Conservation (phyloP, 164 flowering plant genomes). For the Protea cynaroides region DNA sequence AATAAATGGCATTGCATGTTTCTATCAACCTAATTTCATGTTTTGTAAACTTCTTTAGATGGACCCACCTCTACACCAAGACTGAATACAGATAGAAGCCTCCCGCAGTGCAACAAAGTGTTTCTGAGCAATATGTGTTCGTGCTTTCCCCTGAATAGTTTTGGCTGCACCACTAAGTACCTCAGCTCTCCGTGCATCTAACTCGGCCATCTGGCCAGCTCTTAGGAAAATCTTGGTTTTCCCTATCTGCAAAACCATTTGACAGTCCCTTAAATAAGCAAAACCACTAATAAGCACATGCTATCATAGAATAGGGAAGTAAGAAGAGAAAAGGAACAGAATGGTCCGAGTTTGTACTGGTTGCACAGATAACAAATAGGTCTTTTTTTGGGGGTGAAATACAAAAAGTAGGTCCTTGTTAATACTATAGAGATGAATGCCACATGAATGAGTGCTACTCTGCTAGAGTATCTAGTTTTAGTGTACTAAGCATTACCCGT, state of each 20-base stretch:
- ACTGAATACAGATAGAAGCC: conserved; percentile 52
- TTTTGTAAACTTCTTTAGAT: not conserved
- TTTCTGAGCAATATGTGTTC: conserved; percentile 50
- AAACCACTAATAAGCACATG: too few species aligned
- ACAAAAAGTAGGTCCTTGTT: too few species aligned
- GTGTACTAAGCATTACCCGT: too few species aligned
- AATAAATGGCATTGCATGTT: too few species aligned
- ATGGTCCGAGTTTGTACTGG: too few species aligned
- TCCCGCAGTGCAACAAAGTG: conserved; percentile 41
- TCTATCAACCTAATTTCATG: too few species aligned
- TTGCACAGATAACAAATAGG: too few species aligned
- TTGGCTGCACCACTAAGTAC: conserved; percentile 52
- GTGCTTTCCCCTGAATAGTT: conserved; percentile 48
- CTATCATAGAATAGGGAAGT: too few species aligned
- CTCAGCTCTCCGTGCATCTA: conserved; percentile 70
- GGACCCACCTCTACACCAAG: conserved; percentile 64
- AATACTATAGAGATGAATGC: not conserved
- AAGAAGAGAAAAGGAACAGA: too few species aligned
- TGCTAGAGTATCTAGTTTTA: too few species aligned
- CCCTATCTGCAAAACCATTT: conserved; percentile 56
- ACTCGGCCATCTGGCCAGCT: conserved; percentile 94
- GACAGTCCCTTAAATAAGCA: not conserved
- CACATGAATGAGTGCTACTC: not conserved
- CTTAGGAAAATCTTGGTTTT: conserved; percentile 74
- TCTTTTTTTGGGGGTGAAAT: too few species aligned